Evolutionary conservation across 768 basidiomycete genomes (phyloP), one percentile per base, ranked within the genome.

Genomic region (Nidularia pulvinata): DNA sequence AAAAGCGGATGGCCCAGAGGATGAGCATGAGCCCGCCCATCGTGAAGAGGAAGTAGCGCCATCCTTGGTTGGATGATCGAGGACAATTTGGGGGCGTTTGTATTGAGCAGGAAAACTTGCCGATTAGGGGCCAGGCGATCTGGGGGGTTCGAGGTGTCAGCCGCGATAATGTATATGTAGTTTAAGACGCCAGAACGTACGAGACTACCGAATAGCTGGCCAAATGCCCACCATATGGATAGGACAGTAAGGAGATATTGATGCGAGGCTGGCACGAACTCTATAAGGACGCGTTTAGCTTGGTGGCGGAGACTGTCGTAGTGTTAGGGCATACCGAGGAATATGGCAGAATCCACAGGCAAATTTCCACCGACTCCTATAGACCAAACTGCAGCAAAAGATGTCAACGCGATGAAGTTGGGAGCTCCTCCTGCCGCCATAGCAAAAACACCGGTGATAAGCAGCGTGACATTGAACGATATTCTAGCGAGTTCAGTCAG

Each of bases 141-240:
- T 86, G 55, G 19, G 22, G 7, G 55, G 25, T 25, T 25, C 25
- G 25, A 25, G 25, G 25, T 25, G 25, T 25, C 25, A 25, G 25
- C 25, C 25, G 25, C 25, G 25, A 25, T 25, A 4, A 25, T 25
- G 25, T 25, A 4, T 25, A 25, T 25, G 25, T 4, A 25, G 25
- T 25, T 25, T 25, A 25, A 25, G 25, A 25, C 25, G 25, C 25
- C 33, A 37, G 30, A 13, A 55, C 59, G 30, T 54, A 76, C 74
- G 48, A 80, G 56, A 57, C 75, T 75, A 19, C 82, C 86, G 46
- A 89, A 61, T 0, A 90, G 76, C 62, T 90, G 89, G 2, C 88
- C 88, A 34, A 91, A 74, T 5, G 86, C 85, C 90, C 90, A 92
- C 85, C 86, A 91, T 36, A 90, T 80, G 0, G 88, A 89, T 14